A percentile compares a stretch with the other conserved stretches of the same genome.
phyloP scores from a whole-genome alignment of 768 basidiomycete species.

The Ephemerocybe angulata region DNA sequence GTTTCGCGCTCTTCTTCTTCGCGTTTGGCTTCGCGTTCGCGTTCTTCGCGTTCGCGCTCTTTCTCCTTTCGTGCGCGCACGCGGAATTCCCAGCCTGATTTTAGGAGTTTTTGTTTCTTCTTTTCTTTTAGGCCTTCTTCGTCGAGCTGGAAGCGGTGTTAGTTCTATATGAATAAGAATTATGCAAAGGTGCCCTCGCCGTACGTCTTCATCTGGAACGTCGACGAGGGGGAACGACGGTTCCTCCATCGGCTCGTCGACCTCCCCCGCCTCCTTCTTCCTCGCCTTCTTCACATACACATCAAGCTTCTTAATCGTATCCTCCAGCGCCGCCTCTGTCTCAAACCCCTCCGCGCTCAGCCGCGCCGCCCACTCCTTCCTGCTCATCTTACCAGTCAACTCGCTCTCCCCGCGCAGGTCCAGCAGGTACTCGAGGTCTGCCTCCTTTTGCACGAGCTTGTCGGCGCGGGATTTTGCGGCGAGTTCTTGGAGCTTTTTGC shows the following conservation, averaged over 20 bases:
- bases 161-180: neutral
- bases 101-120: slow-evolving; percentile 86
- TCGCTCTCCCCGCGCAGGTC: slow-evolving; percentile 64
- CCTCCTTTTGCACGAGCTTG: slow-evolving; percentile 74
- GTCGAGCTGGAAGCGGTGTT: slow-evolving; percentile 51
- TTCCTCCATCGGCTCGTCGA: slow-evolving; percentile 73
- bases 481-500: slow-evolving; percentile 84
- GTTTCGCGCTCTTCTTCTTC: slow-evolving; percentile 75
- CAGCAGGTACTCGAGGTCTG: slow-evolving; percentile 61
- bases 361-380: slow-evolving; percentile 72
- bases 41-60: slow-evolving; percentile 76
- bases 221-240: slow-evolving; percentile 90
- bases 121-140: slow-evolving; percentile 95
- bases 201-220: slow-evolving; percentile 81
- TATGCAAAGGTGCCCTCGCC: slow-evolving; percentile 11
- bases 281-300: slow-evolving; percentile 67
- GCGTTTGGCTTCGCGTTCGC: slow-evolving; percentile 61
- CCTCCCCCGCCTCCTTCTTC: slow-evolving; percentile 68
- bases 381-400: slow-evolving; percentile 52
- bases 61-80: slow-evolving; percentile 82
- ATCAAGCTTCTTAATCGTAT: slow-evolving; percentile 85
- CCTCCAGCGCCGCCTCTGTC: slow-evolving; percentile 74
- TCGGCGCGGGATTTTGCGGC: slow-evolving; percentile 51
- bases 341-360: slow-evolving; percentile 70
- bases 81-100: slow-evolving; percentile 91